Evolutionary conservation across 768 basidiomycete species (phyloP).

Genomic region (Naganishia vaughanmartiniae): DNA sequence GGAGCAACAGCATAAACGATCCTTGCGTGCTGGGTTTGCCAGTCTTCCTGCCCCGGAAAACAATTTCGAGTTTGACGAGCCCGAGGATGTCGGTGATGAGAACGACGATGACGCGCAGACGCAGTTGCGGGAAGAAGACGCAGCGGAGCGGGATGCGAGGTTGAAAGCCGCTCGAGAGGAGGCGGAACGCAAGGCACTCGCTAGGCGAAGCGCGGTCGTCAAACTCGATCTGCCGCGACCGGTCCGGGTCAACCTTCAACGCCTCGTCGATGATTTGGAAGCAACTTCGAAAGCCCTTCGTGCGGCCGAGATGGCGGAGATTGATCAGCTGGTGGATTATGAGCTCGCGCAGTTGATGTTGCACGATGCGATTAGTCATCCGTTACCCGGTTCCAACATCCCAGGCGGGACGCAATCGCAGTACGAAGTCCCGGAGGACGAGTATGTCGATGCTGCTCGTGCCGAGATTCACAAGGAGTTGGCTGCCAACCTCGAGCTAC

Average conservation of each 20-base stretch:
- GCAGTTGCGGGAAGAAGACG: constrained; percentile 72
- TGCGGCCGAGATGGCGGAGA: constrained; percentile 55
- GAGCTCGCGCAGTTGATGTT: constrained; percentile 76
- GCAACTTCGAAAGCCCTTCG: constrained; percentile 30
- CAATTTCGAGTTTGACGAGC: constrained; percentile 90
- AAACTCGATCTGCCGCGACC: constrained; percentile 82
- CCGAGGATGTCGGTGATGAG: constrained; percentile 77
- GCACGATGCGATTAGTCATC: constrained; percentile 83
- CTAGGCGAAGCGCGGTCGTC: constrained; percentile 74
- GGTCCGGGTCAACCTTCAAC: constrained; percentile 69
- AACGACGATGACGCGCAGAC: constrained; percentile 51
- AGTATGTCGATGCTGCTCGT: constrained; percentile 68
- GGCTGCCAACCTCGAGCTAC: constrained; percentile 75
- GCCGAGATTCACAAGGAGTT: constrained; percentile 74
- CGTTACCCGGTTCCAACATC: constrained; percentile 78
- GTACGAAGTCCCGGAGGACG: constrained; percentile 65
- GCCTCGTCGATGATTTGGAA: constrained; percentile 63
- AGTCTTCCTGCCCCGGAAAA: constrained; percentile 89
- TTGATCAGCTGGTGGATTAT: constrained; percentile 65
- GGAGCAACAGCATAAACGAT: constrained; percentile 65
- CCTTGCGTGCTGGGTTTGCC: constrained; percentile 76
- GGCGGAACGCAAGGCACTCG: constrained; percentile 75
- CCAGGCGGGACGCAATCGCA: constrained; percentile 66
- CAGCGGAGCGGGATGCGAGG: constrained; percentile 82
- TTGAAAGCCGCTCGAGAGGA: constrained; percentile 66